Conservation (phyloP, 1,284 basidiomycete species). For the Coniophora puteana region DNA sequence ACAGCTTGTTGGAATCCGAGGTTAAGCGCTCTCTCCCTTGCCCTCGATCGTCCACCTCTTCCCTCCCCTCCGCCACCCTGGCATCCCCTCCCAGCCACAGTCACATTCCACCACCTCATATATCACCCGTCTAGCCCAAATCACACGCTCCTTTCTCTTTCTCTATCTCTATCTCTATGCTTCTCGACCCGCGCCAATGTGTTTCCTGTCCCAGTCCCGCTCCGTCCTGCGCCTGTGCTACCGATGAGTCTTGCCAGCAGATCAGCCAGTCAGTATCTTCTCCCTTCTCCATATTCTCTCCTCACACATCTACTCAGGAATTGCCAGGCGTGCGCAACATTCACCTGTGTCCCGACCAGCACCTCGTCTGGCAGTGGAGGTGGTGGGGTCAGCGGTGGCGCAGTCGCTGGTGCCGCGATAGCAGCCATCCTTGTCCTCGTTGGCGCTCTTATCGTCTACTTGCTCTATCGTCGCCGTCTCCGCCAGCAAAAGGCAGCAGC, state of each 20-base stretch:
- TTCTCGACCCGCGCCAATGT: conserved; percentile 43
- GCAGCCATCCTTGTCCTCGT: conserved; percentile 59
- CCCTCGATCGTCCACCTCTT: background rate
- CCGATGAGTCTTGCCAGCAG: conserved; percentile 53
- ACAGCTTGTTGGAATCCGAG: too few species aligned
- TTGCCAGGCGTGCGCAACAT: conserved; percentile 50
- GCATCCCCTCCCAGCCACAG: conserved; percentile 3
- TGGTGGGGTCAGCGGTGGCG: conserved; percentile 56
- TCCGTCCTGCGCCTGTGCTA: conserved; percentile 49
- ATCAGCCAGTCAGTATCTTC: conserved; percentile 48
- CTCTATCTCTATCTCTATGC: conserved; percentile 38
- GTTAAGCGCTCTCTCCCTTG: too few species aligned
- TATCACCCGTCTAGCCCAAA: conserved; percentile 14
- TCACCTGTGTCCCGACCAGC: conserved; percentile 23
- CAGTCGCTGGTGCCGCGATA: conserved; percentile 70
- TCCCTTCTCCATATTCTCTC: conserved; percentile 6
- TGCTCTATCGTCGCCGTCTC: conserved; percentile 60
- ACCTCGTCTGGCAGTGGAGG: conserved; percentile 16
- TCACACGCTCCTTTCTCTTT: conserved; percentile 31
- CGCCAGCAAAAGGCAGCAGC: conserved; percentile 24
- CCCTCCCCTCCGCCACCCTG: conserved; percentile 2
- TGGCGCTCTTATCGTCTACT: conserved; percentile 44
- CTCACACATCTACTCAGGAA: conserved; percentile 37
- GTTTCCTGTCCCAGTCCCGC: conserved; percentile 37
- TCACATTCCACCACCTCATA: conserved; percentile 8